Evolutionary conservation across 2,329 filamentous ascomycete genomes (phyloP).

Genomic region (Botrytis medusae): DNA sequence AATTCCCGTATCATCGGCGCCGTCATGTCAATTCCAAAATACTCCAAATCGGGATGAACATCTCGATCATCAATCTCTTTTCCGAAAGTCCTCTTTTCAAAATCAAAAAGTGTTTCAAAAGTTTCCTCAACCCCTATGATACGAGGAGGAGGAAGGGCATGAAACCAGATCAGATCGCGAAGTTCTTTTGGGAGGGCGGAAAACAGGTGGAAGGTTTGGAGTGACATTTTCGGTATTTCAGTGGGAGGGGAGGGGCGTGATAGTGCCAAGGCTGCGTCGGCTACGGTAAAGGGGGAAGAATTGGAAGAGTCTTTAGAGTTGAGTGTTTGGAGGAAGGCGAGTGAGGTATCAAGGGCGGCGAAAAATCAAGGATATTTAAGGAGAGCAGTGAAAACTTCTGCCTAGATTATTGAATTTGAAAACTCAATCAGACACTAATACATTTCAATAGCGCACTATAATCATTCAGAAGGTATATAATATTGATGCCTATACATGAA

Average conservation of each 20-base stretch:
- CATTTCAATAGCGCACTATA: background rate
- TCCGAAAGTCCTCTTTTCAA: background rate
- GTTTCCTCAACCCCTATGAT: background rate
- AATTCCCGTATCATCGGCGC: background rate
- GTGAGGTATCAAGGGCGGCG: background rate
- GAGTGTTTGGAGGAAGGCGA: background rate
- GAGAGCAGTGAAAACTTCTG: background rate
- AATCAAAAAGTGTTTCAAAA: background rate
- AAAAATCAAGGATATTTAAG: background rate
- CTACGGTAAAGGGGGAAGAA: background rate
- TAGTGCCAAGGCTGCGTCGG: background rate
- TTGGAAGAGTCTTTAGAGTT: background rate
- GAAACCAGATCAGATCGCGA: background rate
- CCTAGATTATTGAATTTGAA: background rate
- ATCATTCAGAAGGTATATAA: background rate
- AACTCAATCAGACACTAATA: background rate
- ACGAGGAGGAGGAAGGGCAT: background rate
- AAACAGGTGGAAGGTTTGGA: background rate
- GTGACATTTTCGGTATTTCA: background rate
- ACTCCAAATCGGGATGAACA: background rate
- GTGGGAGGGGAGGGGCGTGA: background rate
- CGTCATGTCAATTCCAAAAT: background rate
- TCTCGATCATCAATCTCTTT: background rate
- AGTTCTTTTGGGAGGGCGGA: background rate
- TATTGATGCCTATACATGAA: background rate